Conservation (phyloP, 192 early-diverging fungal species). For the Martensiomyces pterosporus region DNA sequence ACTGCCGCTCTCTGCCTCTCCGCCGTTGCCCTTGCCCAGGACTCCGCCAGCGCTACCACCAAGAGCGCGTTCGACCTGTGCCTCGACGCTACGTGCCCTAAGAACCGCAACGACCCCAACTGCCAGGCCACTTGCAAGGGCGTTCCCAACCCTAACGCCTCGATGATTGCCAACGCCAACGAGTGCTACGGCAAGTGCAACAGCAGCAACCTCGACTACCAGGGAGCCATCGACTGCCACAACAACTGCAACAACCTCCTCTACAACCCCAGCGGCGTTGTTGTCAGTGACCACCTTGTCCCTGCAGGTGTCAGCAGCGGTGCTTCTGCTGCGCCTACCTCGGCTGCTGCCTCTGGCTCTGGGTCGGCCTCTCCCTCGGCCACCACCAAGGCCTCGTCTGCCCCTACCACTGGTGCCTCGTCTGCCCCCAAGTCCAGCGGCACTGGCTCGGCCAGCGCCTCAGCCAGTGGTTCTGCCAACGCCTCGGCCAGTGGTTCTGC, state of each 20-base stretch:
- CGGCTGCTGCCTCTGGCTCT: neutral
- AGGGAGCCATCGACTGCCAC: slow-evolving; percentile 32
- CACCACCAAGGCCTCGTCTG: neutral
- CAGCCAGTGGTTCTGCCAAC: too few relatives aligned
- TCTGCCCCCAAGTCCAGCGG: neutral
- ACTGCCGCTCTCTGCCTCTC: slow-evolving; percentile 22
- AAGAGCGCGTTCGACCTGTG: slow-evolving; percentile 31
- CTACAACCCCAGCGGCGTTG: slow-evolving; percentile 35
- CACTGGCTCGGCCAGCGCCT: too few relatives aligned
- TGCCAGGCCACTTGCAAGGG: slow-evolving; percentile 46
- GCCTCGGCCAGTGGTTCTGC: too few relatives aligned
- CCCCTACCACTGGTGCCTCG: neutral
- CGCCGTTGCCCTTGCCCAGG: slow-evolving; percentile 20
- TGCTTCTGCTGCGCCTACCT: neutral
- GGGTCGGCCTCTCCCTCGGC: neutral
- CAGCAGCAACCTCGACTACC: slow-evolving; percentile 18
- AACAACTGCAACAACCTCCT: slow-evolving; percentile 27
- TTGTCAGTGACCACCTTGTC: slow-evolving; percentile 33
- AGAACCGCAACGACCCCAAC: slow-evolving; percentile 20
- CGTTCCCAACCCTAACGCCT: slow-evolving; percentile 44
- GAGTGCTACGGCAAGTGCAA: slow-evolving; percentile 36
- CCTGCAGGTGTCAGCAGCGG: slow-evolving; percentile 13
- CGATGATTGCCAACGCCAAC: slow-evolving; percentile 38
- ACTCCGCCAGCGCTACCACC: slow-evolving; percentile 14
- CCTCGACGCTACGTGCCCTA: slow-evolving; percentile 29